Evolutionary conservation across 164 flowering plant genomes (phyloP).

Genomic region (Houttuynia cordata): DNA sequence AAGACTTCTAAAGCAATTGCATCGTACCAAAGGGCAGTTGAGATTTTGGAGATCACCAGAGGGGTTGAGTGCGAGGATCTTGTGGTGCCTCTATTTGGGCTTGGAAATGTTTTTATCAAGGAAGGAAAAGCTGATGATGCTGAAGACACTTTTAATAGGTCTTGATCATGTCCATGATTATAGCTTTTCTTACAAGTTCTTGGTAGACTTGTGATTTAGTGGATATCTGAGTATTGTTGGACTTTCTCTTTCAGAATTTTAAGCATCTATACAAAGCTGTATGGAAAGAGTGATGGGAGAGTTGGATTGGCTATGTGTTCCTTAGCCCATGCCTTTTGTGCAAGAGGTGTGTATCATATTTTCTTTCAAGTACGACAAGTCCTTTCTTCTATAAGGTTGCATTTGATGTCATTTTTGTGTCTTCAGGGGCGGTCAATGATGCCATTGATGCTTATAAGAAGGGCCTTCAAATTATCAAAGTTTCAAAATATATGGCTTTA

Average conservation of each 20-base stretch:
- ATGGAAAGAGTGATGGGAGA: conserved; percentile 84
- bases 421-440: conserved; percentile 55
- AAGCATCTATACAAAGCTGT: conserved; percentile 36
- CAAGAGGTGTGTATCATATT: conserved; percentile 39
- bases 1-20: conserved; percentile 51
- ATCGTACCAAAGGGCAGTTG: conserved; percentile 37
- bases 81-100: conserved; percentile 54
- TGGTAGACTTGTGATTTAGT: background rate
- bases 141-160: conserved; percentile 60
- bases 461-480: conserved; percentile 51
- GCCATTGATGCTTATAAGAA: conserved; percentile 51
- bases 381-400: background rate
- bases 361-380: background rate
- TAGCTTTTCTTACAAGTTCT: background rate
- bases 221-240: background rate
- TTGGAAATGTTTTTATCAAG: conserved; percentile 65
- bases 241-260: conserved; percentile 32
- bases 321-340: conserved; percentile 69
- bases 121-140: conserved; percentile 63
- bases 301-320: conserved; percentile 82
- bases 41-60: conserved; percentile 45
- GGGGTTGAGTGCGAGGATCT: conserved; percentile 60
- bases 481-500: conserved; percentile 38
- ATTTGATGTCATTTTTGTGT: background rate
- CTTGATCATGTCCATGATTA: background rate